phyloP scores from a whole-genome alignment of 139 green algal genomes.

The Ettlia oleoabundans region DNA sequence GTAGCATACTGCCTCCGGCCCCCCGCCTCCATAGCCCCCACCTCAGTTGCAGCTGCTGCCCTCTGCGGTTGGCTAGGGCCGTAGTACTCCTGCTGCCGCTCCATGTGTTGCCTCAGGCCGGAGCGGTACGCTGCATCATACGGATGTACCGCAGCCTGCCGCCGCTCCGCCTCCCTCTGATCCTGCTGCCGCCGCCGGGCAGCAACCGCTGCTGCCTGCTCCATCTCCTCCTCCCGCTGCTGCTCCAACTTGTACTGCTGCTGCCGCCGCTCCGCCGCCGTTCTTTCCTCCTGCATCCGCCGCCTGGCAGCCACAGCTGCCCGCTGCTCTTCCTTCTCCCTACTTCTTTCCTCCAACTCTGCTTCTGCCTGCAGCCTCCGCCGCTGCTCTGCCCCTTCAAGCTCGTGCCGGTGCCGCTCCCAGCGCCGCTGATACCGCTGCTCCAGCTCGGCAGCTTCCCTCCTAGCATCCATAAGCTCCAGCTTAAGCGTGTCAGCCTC shows the following conservation, averaged over 20 bases:
- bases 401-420: neutral
- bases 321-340: neutral
- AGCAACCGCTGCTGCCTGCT: neutral
- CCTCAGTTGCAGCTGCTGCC: neutral
- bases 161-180: neutral
- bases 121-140: slow-evolving; percentile 3
- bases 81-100: neutral
- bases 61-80: neutral
- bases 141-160: neutral
- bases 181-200: neutral
- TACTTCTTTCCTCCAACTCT: neutral
- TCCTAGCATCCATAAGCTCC: slow-evolving; percentile 9
- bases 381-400: neutral
- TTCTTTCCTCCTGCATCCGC: neutral
- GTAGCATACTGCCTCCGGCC: slow-evolving; percentile 12
- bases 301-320: neutral
- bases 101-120: neutral
- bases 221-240: neutral
- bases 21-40: too few species aligned
- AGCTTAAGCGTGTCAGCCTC: slow-evolving; percentile 1
- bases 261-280: neutral
- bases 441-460: slow-evolving; percentile 4
- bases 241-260: neutral
- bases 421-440: neutral
- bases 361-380: neutral